These are phyloP conservation scores for Esteya vermicola DNA, from an alignment of 2,329 filamentous ascomycete genomes.

Conservation along the genomic window DNA sequence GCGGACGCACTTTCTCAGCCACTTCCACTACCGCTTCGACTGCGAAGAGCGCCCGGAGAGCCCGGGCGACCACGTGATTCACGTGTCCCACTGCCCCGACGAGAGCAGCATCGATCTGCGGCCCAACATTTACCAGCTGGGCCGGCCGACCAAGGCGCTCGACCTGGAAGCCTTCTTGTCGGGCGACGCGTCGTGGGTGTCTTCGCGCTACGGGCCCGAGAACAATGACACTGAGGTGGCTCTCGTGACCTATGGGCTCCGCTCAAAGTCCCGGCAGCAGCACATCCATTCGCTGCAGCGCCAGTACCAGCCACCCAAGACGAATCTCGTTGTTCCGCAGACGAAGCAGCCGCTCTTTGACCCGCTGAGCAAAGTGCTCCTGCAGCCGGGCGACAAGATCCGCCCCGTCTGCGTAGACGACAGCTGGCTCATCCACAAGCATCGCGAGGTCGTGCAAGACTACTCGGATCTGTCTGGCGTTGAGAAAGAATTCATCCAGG, in stretches of 20 bases:
- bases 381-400: conserved; percentile 33
- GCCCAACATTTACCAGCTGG: conserved; percentile 26
- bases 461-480: conserved; percentile 38
- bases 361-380: conserved; percentile 36
- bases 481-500: conserved; percentile 44
- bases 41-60: conserved; percentile 23
- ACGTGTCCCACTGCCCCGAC: conserved; percentile 18
- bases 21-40: conserved; percentile 28
- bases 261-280: background rate
- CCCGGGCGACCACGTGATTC: conserved; percentile 22
- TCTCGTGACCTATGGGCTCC: background rate
- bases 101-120: conserved; percentile 8
- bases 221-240: conserved; percentile 16
- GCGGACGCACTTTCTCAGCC: conserved; percentile 32
- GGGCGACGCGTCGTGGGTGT: conserved; percentile 32
- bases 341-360: conserved; percentile 41
- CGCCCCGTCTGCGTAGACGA: conserved; percentile 30
- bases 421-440: conserved; percentile 43
- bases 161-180: conserved; percentile 27
- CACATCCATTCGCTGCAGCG: too few species aligned
- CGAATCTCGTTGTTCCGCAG: conserved; percentile 29
- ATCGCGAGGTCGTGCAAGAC: conserved; percentile 41
- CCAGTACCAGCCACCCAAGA: conserved; percentile 9
- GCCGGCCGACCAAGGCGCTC: conserved; percentile 26
- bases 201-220: conserved; percentile 24